These are phyloP conservation scores for Ajuga chamaepitys DNA, from an alignment of 257 asterid species.

Conservation along the genomic window DNA sequence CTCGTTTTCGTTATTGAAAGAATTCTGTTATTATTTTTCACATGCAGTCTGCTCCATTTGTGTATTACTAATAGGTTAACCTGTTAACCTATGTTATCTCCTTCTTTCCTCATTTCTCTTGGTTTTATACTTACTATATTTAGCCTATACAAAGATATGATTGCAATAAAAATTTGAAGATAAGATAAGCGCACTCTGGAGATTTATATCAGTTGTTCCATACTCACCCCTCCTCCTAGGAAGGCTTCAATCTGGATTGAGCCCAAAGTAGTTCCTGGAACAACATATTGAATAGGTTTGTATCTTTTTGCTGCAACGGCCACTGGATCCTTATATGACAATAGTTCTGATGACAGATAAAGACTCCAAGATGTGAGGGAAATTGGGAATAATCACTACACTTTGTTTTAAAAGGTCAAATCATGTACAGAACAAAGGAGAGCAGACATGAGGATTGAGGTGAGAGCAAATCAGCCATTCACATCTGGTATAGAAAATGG, in stretches of 20 bases:
- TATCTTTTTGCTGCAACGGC: conserved; percentile 91
- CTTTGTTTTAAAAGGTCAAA: background rate
- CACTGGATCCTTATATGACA: conserved; percentile 91
- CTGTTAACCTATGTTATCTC: no score
- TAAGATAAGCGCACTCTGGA: background rate
- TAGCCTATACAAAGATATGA: background rate
- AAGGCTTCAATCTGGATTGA: conserved; percentile 94
- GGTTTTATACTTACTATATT: no score
- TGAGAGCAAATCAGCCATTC: no score
- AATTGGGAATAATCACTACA: background rate
- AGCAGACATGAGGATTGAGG: no score
- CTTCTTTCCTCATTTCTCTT: no score
- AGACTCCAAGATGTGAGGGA: background rate
- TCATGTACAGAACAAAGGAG: no score
- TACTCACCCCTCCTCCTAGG: conserved; percentile 80
- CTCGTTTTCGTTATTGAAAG: no score
- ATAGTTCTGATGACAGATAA: conserved; percentile 48
- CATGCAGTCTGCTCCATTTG: no score
- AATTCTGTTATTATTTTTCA: no score
- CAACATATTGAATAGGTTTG: conserved; percentile 98
- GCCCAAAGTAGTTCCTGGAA: conserved; percentile 98
- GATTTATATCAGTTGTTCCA: background rate
- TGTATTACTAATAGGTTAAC: no score
- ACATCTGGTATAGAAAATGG: no score
- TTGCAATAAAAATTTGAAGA: background rate